These are phyloP conservation scores for Chrysoporthe cubensis DNA, from an alignment of 2,329 filamentous ascomycete genomes.

Conservation along the genomic window DNA sequence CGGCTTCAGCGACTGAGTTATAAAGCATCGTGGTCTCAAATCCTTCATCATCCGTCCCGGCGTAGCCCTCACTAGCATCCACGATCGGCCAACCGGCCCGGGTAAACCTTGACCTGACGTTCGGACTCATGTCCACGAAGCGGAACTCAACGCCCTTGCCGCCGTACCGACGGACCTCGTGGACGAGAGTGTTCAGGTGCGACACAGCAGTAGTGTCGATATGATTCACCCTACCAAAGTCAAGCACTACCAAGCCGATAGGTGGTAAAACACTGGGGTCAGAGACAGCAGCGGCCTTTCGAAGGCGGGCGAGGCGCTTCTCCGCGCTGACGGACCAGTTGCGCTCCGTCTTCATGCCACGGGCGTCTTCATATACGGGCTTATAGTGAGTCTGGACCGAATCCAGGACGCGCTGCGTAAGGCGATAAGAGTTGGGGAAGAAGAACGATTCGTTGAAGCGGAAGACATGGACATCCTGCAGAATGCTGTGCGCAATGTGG, in stretches of 20 bases:
- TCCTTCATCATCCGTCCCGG: background rate
- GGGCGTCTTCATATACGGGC: conserved; percentile 42
- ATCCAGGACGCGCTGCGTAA: conserved; percentile 55
- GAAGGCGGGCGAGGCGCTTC: conserved; percentile 50
- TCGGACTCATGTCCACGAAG: conserved; percentile 51
- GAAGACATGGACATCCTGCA: conserved; percentile 56
- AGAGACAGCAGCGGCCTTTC: conserved; percentile 42
- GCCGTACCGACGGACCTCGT: conserved; percentile 53
- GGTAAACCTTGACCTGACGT: conserved; percentile 44
- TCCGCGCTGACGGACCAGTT: conserved; percentile 59
- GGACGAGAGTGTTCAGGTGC: conserved; percentile 52
- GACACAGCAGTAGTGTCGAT: conserved; percentile 57
- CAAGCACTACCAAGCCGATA: conserved; percentile 54
- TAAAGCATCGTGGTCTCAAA: conserved; percentile 12
- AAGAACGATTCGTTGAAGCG: conserved; percentile 61
- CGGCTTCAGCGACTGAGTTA: conserved; percentile 21
- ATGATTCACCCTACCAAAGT: conserved; percentile 56
- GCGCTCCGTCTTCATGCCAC: conserved; percentile 41
- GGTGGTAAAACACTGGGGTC: conserved; percentile 41
- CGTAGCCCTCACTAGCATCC: conserved; percentile 26
- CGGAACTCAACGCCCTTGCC: conserved; percentile 51
- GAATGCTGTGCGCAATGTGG: conserved; percentile 38
- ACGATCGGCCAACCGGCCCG: conserved; percentile 44
- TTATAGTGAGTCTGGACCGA: conserved; percentile 52
- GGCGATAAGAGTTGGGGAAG: conserved; percentile 63